Base-by-base conservation (phyloP, 345 rosid species). In the Euphorbia pulcherrima region DNA sequence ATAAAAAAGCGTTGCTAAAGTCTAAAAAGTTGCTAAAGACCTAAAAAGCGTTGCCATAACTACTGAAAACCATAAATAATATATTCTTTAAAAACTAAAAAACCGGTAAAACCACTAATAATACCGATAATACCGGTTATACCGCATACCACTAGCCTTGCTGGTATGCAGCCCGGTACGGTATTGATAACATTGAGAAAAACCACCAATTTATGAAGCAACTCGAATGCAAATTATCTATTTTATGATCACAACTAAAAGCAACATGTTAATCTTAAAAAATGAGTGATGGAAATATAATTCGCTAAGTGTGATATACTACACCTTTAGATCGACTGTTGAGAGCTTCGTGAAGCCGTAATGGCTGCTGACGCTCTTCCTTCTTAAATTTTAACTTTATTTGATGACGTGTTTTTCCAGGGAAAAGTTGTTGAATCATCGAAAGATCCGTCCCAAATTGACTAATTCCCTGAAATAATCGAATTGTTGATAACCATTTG, bases 361-460 rank as follows among this genome's bases (percentile, higher is more conserved):
- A 46, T 37, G 92, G 96, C 52, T 77, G 71, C 56, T 81, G 65
- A 2, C 92, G 92, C 79, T 88, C 96, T 83, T 92, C 98, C 77
- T 80, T 79, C 79, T 90, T 87, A 71, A 50, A 86, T 67, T 92
- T 92, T 55, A 85, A 78, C 74, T 89, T 90, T 68, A 88, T 75
- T 68, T 88, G 97, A 57, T 77, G 84, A 50, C 92, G 96, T 2
- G 92, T 81, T 79, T 84, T 71, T 16, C 83, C 68, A 61, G 93
- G 89, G 64, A 88, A 92, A 68, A 90, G 83, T 58, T 79, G 93
- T 76, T 81, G 88, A 60, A 90, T 79, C 90, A 87, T 78, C 4
- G 89, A 79, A 21, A 92, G 79, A 78, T 90, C 92, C 57, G 90
- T 81, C 52, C 97, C 97, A 70, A 90, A 92, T 78, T 90, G 90